These are phyloP conservation scores for Candida awuae DNA, from an alignment of 805 yeast genomes.

Conservation along the genomic window DNA sequence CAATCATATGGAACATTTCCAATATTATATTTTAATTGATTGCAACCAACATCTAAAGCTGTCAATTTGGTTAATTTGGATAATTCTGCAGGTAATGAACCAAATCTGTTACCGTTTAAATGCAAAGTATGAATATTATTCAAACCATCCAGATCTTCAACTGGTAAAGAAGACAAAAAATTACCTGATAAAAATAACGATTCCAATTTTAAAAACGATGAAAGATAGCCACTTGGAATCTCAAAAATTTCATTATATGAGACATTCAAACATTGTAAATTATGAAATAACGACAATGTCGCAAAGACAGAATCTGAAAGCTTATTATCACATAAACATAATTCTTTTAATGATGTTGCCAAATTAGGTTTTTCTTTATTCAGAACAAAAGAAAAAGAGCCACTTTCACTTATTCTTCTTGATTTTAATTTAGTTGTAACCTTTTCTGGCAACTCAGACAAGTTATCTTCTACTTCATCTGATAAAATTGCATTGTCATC, in stretches of 20 bases:
- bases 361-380: constrained; percentile 3
- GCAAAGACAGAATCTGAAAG: constrained; percentile 72
- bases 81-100: constrained; percentile 82
- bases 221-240: constrained; percentile 65
- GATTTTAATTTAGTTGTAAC: not conserved
- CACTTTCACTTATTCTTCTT: constrained; percentile 14
- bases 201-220: constrained; percentile 46
- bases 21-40: constrained; percentile 82
- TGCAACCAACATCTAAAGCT: constrained; percentile 84
- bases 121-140: constrained; percentile 50
- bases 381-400: constrained; percentile 2
- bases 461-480: not conserved
- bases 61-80: constrained; percentile 56
- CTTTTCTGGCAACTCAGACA: constrained; percentile 1
- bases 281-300: constrained; percentile 48
- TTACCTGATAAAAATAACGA: constrained; percentile 81
- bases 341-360: constrained; percentile 35
- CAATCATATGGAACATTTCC: constrained; percentile 94
- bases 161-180: constrained; percentile 65
- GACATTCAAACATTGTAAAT: constrained; percentile 58
- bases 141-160: constrained; percentile 71
- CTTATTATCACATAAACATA: constrained; percentile 77
- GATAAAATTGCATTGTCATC: constrained; percentile 2
- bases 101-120: constrained; percentile 77
- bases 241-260: constrained; percentile 82